Percentiles rank a stretch among this genome's conserved stretches.
Conservation (phyloP, 257 asterid species). For the Rauvolfia tetraphylla region DNA sequence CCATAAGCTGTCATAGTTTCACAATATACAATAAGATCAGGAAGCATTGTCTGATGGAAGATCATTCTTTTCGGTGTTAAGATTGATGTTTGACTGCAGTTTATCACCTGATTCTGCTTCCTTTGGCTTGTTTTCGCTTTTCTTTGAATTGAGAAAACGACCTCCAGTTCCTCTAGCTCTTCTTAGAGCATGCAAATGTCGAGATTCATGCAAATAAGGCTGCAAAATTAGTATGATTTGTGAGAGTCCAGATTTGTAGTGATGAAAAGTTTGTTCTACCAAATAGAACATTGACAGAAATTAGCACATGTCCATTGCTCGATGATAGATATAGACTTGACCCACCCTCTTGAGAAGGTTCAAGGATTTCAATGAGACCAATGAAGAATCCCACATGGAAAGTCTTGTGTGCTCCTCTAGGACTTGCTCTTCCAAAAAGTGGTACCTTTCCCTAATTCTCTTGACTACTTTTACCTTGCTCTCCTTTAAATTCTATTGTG, state of each 20-base stretch:
- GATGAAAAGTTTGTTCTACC: neutral
- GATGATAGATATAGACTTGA: too few species aligned
- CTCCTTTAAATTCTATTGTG: too few species aligned
- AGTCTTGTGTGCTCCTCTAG: too few species aligned
- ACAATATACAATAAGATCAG: neutral
- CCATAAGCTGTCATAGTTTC: neutral
- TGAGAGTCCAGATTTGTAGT: neutral
- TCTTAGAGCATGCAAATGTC: constrained; percentile 82
- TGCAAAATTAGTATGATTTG: constrained; percentile 29
- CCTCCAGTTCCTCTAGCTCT: constrained; percentile 89
- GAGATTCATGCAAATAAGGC: constrained; percentile 97
- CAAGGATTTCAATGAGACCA: too few species aligned
- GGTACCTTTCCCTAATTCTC: too few species aligned
- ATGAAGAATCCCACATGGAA: too few species aligned
- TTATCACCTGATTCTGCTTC: constrained; percentile 1
- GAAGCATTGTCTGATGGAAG: neutral
- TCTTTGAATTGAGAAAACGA: constrained; percentile 70
- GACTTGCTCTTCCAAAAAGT: too few species aligned
- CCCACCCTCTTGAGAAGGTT: too few species aligned
- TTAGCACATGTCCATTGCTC: neutral
- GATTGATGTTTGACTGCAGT: constrained; percentile 7
- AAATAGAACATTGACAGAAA: neutral
- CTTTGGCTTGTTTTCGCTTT: neutral
- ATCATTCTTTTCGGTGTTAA: neutral
- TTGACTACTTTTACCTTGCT: too few species aligned